phyloP scores from a whole-genome alignment of 2,329 filamentous ascomycete species.

The Aureobasidium lini region DNA sequence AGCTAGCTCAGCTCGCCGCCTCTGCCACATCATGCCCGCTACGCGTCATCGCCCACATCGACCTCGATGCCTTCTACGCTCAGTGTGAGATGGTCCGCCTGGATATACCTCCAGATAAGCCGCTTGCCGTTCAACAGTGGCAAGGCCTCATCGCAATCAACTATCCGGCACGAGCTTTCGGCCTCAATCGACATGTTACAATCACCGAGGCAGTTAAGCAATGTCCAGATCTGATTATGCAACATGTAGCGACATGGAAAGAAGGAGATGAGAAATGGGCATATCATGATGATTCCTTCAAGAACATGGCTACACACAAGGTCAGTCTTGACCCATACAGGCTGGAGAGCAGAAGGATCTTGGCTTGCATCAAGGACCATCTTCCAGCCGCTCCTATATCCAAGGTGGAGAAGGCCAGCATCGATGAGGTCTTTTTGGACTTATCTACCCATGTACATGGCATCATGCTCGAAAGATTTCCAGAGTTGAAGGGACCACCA shows the following conservation, averaged over 20 bases:
- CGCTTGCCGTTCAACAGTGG: conserved; percentile 92
- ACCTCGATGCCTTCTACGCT: conserved; percentile 91
- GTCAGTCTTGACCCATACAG: conserved; percentile 91
- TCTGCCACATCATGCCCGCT: conserved; percentile 68
- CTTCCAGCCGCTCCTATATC: conserved; percentile 57
- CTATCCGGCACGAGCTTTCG: conserved; percentile 77
- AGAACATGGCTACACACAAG: conserved; percentile 79
- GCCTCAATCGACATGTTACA: conserved; percentile 71
- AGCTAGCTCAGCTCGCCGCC: conserved; percentile 67
- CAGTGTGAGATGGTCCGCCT: conserved; percentile 93
- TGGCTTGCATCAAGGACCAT: conserved; percentile 67
- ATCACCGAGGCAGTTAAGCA: conserved; percentile 75
- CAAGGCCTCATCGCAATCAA: conserved; percentile 93
- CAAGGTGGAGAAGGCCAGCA: conserved; percentile 83
- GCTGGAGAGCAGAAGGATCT: conserved; percentile 72
- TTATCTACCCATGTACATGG: conserved; percentile 76
- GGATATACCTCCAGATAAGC: conserved; percentile 63
- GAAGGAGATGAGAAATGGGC: conserved; percentile 89
- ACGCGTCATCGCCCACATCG: conserved; percentile 81
- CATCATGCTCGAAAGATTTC: conserved; percentile 66
- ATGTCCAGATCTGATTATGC: conserved; percentile 75
- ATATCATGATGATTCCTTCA: conserved; percentile 73
- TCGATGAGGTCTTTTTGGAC: conserved; percentile 94
- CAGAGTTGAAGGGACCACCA: conserved; percentile 60
- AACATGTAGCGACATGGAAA: conserved; percentile 92